Evolutionary conservation across 148 eudicot species (phyloP).

Genomic region (Agrostemma githago): DNA sequence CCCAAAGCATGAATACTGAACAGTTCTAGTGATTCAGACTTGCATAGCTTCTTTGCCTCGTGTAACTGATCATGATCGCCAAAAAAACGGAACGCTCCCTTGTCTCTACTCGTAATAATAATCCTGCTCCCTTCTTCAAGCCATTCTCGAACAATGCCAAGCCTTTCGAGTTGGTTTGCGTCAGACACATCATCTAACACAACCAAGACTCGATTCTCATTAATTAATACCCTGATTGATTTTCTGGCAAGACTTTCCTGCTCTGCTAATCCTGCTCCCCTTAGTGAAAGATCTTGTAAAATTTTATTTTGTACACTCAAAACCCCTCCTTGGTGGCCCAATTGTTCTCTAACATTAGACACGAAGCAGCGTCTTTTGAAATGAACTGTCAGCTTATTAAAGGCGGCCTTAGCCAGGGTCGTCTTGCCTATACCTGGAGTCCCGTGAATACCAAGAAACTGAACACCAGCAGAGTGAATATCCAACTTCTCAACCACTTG

Average conservation of each 20-base stretch:
- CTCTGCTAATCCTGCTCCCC: not conserved
- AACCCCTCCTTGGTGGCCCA: conserved; percentile 23
- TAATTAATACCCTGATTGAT: conserved; percentile 14
- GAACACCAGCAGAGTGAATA: conserved; percentile 21
- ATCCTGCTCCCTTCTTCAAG: conserved; percentile 49
- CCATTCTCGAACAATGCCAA: conserved; percentile 36
- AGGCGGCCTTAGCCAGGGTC: conserved; percentile 58
- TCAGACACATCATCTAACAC: conserved; percentile 53
- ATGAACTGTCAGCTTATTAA: conserved; percentile 37
- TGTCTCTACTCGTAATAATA: conserved; percentile 46
- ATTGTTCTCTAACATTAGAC: conserved; percentile 37
- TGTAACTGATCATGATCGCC: conserved; percentile 30
- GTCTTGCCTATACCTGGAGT: conserved; percentile 68
- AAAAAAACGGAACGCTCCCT: conserved; percentile 2
- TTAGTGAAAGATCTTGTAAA: conserved; percentile 26
- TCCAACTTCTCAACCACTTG: conserved; percentile 27
- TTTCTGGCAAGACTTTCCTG: conserved; percentile 18
- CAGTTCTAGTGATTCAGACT: conserved; percentile 36
- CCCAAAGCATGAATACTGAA: conserved; percentile 55
- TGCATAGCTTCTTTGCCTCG: conserved; percentile 35
- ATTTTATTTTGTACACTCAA: conserved; percentile 27
- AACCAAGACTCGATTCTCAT: conserved; percentile 32
- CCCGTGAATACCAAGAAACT: conserved; percentile 48
- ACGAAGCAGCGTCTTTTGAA: conserved; percentile 45
- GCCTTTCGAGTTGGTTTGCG: conserved; percentile 25